phyloP scores from a whole-genome alignment of 257 asterid species.

The Nicotiana knightiana region DNA sequence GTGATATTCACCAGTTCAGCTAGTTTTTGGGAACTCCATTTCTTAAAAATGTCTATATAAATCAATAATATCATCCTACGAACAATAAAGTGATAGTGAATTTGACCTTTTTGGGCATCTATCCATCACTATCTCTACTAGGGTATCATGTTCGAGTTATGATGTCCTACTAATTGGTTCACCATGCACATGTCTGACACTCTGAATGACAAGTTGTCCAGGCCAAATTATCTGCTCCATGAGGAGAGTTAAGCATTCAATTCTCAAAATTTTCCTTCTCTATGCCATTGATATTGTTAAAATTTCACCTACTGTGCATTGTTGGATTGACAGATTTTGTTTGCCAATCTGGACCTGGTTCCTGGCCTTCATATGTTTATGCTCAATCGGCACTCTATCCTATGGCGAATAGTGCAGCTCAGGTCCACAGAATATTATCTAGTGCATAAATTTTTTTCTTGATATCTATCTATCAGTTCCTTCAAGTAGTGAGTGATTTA shows the following conservation, averaged over 20 bases:
- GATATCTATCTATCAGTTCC: neutral
- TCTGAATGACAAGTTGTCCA: neutral
- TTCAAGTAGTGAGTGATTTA: neutral
- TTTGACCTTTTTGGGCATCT: neutral
- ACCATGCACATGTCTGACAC: neutral
- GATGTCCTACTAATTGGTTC: neutral
- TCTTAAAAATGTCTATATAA: neutral
- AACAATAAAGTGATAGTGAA: neutral
- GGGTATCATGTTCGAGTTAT: neutral
- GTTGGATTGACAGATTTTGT: constrained; percentile 64
- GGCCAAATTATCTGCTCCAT: neutral
- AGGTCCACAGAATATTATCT: constrained; percentile 42
- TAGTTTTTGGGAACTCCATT: no score
- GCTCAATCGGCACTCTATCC: constrained; percentile 87
- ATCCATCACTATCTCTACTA: neutral
- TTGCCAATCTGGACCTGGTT: constrained; percentile 99
- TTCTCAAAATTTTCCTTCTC: neutral
- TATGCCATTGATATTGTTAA: neutral
- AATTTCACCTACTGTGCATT: constrained; percentile 9
- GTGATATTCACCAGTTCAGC: neutral
- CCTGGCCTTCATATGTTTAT: constrained; percentile 90
- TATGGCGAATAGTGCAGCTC: constrained; percentile 98
- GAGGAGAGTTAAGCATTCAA: neutral
- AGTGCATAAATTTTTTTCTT: neutral
- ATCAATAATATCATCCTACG: neutral